A percentile compares a stretch with the other conserved stretches of the same genome.
phyloP scores from a whole-genome alignment of 306 rosid species.

The Glycine tomentella region DNA sequence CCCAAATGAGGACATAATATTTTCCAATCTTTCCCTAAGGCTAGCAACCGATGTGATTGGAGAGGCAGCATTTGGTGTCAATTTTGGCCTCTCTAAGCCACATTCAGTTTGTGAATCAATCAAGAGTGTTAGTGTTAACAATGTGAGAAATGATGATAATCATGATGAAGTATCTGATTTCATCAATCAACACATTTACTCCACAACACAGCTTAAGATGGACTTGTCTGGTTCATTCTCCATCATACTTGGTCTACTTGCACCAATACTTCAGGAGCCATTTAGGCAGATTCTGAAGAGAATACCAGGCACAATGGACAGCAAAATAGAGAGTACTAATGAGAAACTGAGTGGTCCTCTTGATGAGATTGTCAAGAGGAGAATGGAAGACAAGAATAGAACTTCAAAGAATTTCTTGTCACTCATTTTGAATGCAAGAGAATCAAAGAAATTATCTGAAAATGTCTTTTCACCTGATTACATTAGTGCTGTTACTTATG shows the following conservation, averaged over 20 bases:
- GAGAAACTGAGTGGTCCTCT: conserved; percentile 63
- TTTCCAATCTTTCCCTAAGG: conserved; percentile 79
- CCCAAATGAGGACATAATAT: conserved; percentile 60
- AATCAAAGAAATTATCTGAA: conserved; percentile 56
- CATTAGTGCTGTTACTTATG: conserved; percentile 84
- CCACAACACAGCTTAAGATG: conserved; percentile 92
- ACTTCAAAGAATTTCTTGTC: conserved; percentile 79
- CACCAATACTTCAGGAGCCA: conserved; percentile 85
- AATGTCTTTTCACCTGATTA: conserved; percentile 73
- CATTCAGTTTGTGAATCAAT: conserved; percentile 52
- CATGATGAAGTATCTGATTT: conserved; percentile 73
- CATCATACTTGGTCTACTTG: conserved; percentile 82
- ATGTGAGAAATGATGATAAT: background rate
- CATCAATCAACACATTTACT: conserved; percentile 82
- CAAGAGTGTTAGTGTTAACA: conserved; percentile 25
- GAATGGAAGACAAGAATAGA: conserved; percentile 60
- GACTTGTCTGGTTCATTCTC: conserved; percentile 95
- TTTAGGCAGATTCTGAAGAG: conserved; percentile 79
- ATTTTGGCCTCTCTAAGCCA: conserved; percentile 76
- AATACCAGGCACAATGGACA: conserved; percentile 84
- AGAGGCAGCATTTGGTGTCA: conserved; percentile 95
- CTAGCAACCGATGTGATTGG: conserved; percentile 89
- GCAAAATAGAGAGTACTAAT: conserved; percentile 75
- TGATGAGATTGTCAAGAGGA: conserved; percentile 74
- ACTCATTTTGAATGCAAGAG: conserved; percentile 74